Percentiles rank a stretch among this genome's conserved stretches.
Evolutionary conservation across 2,329 filamentous ascomycete species (phyloP).

Genomic region (Dactylella cylindrospora): DNA sequence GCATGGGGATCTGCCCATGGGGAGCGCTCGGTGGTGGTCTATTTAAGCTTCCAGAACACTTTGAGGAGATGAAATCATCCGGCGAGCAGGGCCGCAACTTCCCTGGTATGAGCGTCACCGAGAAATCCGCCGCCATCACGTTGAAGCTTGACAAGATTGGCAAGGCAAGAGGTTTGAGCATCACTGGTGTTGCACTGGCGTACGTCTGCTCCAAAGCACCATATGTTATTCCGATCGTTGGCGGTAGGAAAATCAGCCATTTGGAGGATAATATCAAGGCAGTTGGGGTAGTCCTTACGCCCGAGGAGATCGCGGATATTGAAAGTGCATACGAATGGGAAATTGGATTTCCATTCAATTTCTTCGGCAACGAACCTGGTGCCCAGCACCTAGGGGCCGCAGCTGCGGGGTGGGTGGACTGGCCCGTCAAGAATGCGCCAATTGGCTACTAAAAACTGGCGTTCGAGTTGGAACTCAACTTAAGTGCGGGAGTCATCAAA

Average conservation of each 20-base stretch:
- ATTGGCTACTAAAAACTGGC: no score
- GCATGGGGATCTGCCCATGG: slow-evolving; percentile 64
- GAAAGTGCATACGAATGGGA: slow-evolving; percentile 65
- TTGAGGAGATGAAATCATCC: slow-evolving; percentile 54
- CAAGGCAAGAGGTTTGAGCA: slow-evolving; percentile 58
- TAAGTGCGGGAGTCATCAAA: no score
- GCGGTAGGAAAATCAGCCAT: slow-evolving; percentile 69
- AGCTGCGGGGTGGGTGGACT: slow-evolving; percentile 35
- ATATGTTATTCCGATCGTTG: slow-evolving; percentile 72
- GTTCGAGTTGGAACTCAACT: no score
- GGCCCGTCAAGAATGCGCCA: slow-evolving; percentile 14
- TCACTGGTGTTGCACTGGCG: slow-evolving; percentile 68
- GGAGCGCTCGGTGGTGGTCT: slow-evolving; percentile 58
- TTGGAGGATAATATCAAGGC: slow-evolving; percentile 70
- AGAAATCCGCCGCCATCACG: slow-evolving; percentile 59
- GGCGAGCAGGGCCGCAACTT: slow-evolving; percentile 54
- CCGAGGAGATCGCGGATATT: slow-evolving; percentile 67
- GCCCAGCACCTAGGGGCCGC: slow-evolving; percentile 14
- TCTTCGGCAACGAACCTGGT: slow-evolving; percentile 50
- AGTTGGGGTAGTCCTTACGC: slow-evolving; percentile 61
- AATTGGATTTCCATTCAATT: slow-evolving; percentile 66
- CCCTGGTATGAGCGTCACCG: slow-evolving; percentile 52
- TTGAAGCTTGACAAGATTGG: slow-evolving; percentile 64
- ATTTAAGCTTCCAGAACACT: slow-evolving; percentile 57
- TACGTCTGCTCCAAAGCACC: slow-evolving; percentile 73